Evolutionary conservation across 768 basidiomycete genomes (phyloP).

Genomic region (Boletus bicolor): DNA sequence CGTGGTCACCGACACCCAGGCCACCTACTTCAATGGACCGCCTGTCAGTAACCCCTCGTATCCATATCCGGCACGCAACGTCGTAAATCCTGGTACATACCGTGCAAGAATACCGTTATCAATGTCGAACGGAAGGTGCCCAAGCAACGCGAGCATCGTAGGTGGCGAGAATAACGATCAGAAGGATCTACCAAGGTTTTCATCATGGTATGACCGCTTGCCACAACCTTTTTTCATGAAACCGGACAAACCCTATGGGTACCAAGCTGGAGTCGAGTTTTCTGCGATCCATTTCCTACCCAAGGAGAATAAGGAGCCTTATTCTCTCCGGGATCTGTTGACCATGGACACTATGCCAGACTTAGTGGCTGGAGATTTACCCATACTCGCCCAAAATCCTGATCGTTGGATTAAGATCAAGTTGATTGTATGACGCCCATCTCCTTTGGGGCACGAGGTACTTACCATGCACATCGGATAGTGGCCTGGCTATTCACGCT

Average conservation of each 20-base stretch:
- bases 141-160: not conserved
- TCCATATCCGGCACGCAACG: constrained; percentile 31
- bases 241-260: constrained; percentile 4
- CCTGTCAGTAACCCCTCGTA: constrained; percentile 23
- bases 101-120: constrained; percentile 2
- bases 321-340: constrained; percentile 25
- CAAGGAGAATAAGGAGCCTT: constrained; percentile 25
- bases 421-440: constrained; percentile 29
- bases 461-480: constrained; percentile 15
- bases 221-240: constrained; percentile 21
- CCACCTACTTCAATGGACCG: constrained; percentile 17
- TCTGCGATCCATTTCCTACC: constrained; percentile 32
- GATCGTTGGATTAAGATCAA: constrained; percentile 35
- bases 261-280: constrained; percentile 20
- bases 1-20: constrained; percentile 3
- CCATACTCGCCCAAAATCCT: constrained; percentile 17
- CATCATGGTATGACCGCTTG: constrained; percentile 13
- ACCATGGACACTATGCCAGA: constrained; percentile 24
- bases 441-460: not conserved
- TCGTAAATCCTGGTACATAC: constrained; percentile 25
- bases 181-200: not conserved
- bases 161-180: constrained; percentile 1
- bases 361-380: constrained; percentile 19
- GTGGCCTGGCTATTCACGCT: constrained; percentile 50
- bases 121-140: constrained; percentile 6